Evolutionary conservation across 2,329 filamentous ascomycete genomes (phyloP).

Genomic region (Coniochaeta hoffmannii): DNA sequence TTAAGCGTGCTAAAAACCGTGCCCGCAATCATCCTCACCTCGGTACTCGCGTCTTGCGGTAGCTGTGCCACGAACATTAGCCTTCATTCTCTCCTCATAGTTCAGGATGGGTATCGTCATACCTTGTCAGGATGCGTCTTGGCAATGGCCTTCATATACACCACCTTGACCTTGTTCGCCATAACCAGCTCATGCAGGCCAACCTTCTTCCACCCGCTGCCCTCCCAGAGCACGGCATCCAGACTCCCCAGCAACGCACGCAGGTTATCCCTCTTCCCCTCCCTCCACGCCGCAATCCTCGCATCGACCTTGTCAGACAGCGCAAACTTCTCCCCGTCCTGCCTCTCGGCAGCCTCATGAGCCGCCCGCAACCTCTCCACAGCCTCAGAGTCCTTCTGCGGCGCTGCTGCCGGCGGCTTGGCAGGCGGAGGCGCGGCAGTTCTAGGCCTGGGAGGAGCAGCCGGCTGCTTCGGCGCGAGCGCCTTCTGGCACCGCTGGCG

Average conservation of each 20-base stretch:
- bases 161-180: constrained; percentile 91
- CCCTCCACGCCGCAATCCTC: constrained; percentile 71
- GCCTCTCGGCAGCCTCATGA: constrained; percentile 76
- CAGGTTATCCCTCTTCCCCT: constrained; percentile 87
- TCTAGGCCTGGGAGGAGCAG: constrained; percentile 32
- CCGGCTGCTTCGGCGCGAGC: constrained; percentile 58
- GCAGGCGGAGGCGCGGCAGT: constrained; percentile 39
- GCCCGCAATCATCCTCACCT: constrained; percentile 58
- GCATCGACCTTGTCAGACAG: constrained; percentile 81
- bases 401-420: constrained; percentile 34
- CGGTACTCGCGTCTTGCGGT: constrained; percentile 55
- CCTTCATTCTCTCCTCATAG: neutral
- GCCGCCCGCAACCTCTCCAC: constrained; percentile 76
- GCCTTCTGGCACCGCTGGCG: constrained; percentile 86
- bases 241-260: constrained; percentile 80
- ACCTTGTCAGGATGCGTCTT: constrained; percentile 99
- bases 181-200: constrained; percentile 89
- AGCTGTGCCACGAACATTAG: constrained; percentile 35
- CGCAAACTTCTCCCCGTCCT: constrained; percentile 89
- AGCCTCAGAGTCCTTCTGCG: constrained; percentile 55
- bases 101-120: constrained; percentile 23
- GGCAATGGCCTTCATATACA: constrained; percentile 98
- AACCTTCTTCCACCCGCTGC: constrained; percentile 93
- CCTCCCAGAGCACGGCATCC: constrained; percentile 85
- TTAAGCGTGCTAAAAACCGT: constrained; percentile 62